A percentile compares a stretch with the other conserved stretches of the same genome.
Evolutionary conservation across 768 basidiomycete genomes (phyloP).

Genomic region (Tricholoma sp.): DNA sequence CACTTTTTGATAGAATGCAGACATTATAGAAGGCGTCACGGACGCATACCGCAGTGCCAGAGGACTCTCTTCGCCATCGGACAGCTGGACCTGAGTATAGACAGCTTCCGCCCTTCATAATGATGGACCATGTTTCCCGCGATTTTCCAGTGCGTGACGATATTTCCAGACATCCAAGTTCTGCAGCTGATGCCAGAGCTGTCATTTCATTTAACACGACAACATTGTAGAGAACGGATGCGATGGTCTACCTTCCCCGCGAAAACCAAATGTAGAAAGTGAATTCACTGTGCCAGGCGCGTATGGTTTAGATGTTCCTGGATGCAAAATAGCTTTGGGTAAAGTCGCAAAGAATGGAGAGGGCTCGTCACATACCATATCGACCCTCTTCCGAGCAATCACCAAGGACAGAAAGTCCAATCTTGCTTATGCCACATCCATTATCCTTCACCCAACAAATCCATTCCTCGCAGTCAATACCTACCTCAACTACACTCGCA

Average conservation of each 20-base stretch:
- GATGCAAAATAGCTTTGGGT: neutral
- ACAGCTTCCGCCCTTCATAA: slow-evolving; percentile 67
- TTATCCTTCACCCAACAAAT: slow-evolving; percentile 83
- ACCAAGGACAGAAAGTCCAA: slow-evolving; percentile 52
- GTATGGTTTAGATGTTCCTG: slow-evolving; percentile 76
- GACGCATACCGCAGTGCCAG: slow-evolving; percentile 79
- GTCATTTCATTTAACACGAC: neutral
- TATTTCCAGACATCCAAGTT: slow-evolving; percentile 78
- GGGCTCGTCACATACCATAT: slow-evolving; percentile 57
- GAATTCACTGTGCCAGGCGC: slow-evolving; percentile 42
- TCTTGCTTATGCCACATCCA: slow-evolving; percentile 68
- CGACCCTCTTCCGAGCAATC: slow-evolving; percentile 47
- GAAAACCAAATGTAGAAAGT: slow-evolving; percentile 76
- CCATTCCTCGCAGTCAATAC: slow-evolving; percentile 75
- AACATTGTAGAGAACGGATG: neutral
- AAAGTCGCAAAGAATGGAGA: neutral
- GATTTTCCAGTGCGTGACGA: slow-evolving; percentile 66
- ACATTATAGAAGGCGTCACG: slow-evolving; percentile 92
- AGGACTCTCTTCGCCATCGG: slow-evolving; percentile 66
- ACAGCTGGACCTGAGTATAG: slow-evolving; percentile 71
- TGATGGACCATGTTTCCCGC: slow-evolving; percentile 67
- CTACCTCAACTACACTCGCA: slow-evolving; percentile 63
- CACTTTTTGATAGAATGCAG: slow-evolving; percentile 16
- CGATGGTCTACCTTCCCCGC: slow-evolving; percentile 74
- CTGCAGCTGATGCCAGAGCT: slow-evolving; percentile 84